Conservation (phyloP, 495 filamentous ascomycete genomes). For the Aspergillus funiculosus region DNA sequence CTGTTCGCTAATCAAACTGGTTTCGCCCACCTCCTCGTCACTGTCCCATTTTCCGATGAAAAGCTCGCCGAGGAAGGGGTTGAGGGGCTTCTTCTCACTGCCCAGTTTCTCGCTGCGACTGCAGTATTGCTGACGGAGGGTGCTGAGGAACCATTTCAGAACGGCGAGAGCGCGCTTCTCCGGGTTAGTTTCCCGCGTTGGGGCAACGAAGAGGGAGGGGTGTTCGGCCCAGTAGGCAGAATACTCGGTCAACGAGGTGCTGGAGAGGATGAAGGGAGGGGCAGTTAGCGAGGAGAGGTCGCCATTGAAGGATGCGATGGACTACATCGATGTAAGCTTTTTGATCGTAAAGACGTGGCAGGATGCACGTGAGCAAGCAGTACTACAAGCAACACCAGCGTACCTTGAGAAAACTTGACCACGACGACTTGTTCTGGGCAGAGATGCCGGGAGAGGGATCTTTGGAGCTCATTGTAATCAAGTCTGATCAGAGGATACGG, state of each 20-base stretch:
- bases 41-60: constrained; percentile 87
- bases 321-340: constrained; percentile 47
- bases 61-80: constrained; percentile 83
- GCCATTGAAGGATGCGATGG: constrained; percentile 93
- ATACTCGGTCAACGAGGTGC: constrained; percentile 88
- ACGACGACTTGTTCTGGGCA: constrained; percentile 45
- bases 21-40: constrained; percentile 59
- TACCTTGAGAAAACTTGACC: constrained; percentile 52
- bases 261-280: constrained; percentile 90
- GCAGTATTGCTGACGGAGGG: constrained; percentile 90
- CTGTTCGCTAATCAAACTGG: constrained; percentile 69
- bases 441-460: constrained; percentile 34
- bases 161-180: constrained; percentile 81
- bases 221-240: constrained; percentile 97
- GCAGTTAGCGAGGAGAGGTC: constrained; percentile 91
- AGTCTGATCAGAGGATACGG: too few relatives aligned
- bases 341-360: too few relatives aligned
- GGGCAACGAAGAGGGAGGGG: constrained; percentile 79
- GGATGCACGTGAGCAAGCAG: background rate
- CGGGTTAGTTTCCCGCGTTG: constrained; percentile 72
- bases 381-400: constrained; percentile 1
- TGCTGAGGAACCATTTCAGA: constrained; percentile 95
- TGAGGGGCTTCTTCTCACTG: constrained; percentile 96
- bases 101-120: constrained; percentile 85
- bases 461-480: constrained; percentile 38